These are phyloP conservation scores for Suillus subluteus DNA, from an alignment of 768 basidiomycete genomes.

Conservation along the genomic window DNA sequence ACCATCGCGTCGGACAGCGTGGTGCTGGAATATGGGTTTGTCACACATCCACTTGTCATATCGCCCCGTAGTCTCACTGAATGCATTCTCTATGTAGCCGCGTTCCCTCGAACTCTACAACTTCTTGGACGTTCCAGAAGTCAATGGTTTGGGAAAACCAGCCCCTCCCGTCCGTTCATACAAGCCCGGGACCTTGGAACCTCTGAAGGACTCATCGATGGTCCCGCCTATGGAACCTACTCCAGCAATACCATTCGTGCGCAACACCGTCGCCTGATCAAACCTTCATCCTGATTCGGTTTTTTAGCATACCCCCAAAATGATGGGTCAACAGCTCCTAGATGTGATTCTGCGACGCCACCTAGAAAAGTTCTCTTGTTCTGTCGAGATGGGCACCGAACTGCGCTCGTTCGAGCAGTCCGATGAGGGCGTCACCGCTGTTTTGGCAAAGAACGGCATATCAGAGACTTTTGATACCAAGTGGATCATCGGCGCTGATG, in stretches of 20 bases:
- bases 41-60: neutral
- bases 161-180: slow-evolving; percentile 37
- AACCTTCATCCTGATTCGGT: neutral
- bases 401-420: slow-evolving; percentile 38
- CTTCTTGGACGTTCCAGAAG: slow-evolving; percentile 40
- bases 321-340: slow-evolving; percentile 22
- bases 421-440: slow-evolving; percentile 32
- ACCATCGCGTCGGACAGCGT: slow-evolving; percentile 40
- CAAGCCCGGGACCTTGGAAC: slow-evolving; percentile 19
- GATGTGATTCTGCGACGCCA: slow-evolving; percentile 26
- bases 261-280: slow-evolving; percentile 7
- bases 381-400: slow-evolving; percentile 41
- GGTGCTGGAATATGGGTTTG: slow-evolving; percentile 42
- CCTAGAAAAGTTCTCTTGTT: slow-evolving; percentile 18
- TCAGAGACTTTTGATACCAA: slow-evolving; percentile 9
- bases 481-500: slow-evolving; percentile 22
- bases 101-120: slow-evolving; percentile 46
- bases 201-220: slow-evolving; percentile 16
- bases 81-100: slow-evolving; percentile 33
- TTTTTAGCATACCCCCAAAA: slow-evolving; percentile 2
- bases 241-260: slow-evolving; percentile 30
- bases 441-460: slow-evolving; percentile 5
- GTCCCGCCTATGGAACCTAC: slow-evolving; percentile 22
- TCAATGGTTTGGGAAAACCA: slow-evolving; percentile 33
- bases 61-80: neutral